Percentiles rank a stretch among this genome's conserved stretches.
phyloP scores from a whole-genome alignment of 2,329 filamentous ascomycete genomes.

The Colletotrichum cordylinicola region DNA sequence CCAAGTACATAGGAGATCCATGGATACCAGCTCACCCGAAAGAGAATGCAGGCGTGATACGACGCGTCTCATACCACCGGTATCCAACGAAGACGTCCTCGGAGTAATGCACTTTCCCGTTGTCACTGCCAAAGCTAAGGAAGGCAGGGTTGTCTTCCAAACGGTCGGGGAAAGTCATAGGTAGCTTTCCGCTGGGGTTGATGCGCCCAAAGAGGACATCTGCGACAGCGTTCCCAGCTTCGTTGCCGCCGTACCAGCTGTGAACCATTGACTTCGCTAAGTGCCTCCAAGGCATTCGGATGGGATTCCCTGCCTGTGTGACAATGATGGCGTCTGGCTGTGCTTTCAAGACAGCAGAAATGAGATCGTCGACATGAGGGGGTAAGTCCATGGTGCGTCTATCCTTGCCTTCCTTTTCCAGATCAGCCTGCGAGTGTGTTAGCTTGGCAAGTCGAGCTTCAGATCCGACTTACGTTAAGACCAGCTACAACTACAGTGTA shows the following conservation, averaged over 20 bases:
- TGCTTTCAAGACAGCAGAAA: conserved; percentile 65
- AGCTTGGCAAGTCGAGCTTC: background rate
- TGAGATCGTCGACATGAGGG: conserved; percentile 69
- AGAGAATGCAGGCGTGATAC: conserved; percentile 65
- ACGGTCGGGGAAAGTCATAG: conserved; percentile 70
- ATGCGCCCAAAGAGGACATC: conserved; percentile 72
- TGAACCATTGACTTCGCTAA: conserved; percentile 63
- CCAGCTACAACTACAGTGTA: conserved; percentile 81
- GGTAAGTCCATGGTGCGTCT: conserved; percentile 76
- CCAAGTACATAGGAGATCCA: background rate
- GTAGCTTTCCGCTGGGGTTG: conserved; percentile 77
- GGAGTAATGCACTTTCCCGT: conserved; percentile 70
- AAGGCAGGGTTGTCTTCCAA: conserved; percentile 73
- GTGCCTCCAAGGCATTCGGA: conserved; percentile 66
- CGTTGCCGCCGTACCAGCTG: conserved; percentile 79
- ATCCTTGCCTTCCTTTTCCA: conserved; percentile 76
- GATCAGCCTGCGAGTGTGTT: conserved; percentile 50
- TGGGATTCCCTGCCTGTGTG: conserved; percentile 73
- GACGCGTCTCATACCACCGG: conserved; percentile 70
- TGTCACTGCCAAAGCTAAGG: conserved; percentile 70
- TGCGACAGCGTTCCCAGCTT: conserved; percentile 75
- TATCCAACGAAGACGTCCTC: conserved; percentile 79
- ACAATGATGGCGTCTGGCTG: conserved; percentile 72
- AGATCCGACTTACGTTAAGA: conserved; percentile 49
- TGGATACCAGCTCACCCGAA: conserved; percentile 49